Percentiles rank a stretch among this genome's conserved stretches.
Evolutionary conservation across 768 basidiomycete species (phyloP).

Genomic region (Lyophyllum semitale): DNA sequence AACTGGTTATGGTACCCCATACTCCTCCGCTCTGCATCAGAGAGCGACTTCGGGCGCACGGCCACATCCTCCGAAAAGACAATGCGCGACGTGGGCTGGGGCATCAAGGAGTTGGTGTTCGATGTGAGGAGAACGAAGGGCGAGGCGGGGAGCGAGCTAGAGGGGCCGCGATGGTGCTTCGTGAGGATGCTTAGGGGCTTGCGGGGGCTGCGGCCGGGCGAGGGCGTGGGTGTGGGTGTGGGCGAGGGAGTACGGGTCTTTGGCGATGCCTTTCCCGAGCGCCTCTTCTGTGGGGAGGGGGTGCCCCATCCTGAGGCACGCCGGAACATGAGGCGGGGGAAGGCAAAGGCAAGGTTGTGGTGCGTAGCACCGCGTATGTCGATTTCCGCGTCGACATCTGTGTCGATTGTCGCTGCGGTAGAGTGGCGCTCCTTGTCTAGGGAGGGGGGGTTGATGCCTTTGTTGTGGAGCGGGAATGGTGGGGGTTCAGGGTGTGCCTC

Average conservation of each 20-base stretch:
- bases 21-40: constrained; percentile 5
- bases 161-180: constrained; percentile 1
- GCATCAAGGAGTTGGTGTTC: background rate
- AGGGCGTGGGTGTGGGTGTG: background rate
- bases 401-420: background rate
- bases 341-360: constrained; percentile 7
- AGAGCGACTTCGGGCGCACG: constrained; percentile 3
- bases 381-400: constrained; percentile 1
- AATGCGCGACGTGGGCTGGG: constrained; percentile 3
- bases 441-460: constrained; percentile 14
- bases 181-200: constrained; percentile 1
- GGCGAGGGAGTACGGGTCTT: background rate
- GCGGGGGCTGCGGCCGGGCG: background rate
- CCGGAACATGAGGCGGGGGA: constrained; percentile 13
- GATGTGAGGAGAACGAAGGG: constrained; percentile 10
- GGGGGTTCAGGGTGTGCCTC: constrained; percentile 16
- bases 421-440: constrained; percentile 1
- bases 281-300: background rate
- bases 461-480: constrained; percentile 13
- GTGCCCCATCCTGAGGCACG: background rate
- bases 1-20: constrained; percentile 26
- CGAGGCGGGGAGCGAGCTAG: constrained; percentile 9
- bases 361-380: background rate
- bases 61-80: constrained; percentile 4
- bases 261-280: background rate